These are phyloP conservation scores for Picochlorum sp. DNA, from an alignment of 139 green algal genomes.

Conservation along the genomic window DNA sequence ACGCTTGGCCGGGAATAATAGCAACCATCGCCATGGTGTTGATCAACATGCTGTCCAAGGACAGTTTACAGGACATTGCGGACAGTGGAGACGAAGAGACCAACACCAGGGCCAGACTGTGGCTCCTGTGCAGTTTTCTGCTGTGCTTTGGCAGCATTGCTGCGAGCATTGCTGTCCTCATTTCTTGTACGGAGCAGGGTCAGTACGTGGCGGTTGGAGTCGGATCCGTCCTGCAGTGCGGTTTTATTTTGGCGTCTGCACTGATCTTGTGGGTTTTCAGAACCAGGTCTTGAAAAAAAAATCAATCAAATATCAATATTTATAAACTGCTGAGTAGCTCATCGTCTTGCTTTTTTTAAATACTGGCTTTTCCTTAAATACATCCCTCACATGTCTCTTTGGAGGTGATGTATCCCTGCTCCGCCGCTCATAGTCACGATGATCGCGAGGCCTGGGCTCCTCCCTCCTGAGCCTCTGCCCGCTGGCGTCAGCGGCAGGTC, in stretches of 20 bases:
- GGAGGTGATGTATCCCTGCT: neutral
- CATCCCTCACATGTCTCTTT: slow-evolving; percentile 12
- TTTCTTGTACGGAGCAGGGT: slow-evolving; percentile 13
- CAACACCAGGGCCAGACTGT: slow-evolving; percentile 24
- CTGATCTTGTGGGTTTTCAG: slow-evolving; percentile 33
- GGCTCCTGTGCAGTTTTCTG: slow-evolving; percentile 36
- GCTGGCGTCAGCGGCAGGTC: too few relatives aligned
- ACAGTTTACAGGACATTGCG: slow-evolving; percentile 17
- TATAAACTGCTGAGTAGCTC: too few relatives aligned
- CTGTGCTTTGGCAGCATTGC: slow-evolving; percentile 24
- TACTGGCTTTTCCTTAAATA: slow-evolving; percentile 19
- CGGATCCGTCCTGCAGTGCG: slow-evolving; percentile 34
- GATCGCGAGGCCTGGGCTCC: neutral
- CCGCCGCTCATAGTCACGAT: neutral
- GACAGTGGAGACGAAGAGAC: slow-evolving; percentile 18
- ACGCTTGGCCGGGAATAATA: slow-evolving; percentile 27
- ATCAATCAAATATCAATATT: neutral
- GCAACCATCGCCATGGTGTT: slow-evolving; percentile 33
- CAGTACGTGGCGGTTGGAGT: slow-evolving; percentile 23
- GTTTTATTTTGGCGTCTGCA: slow-evolving; percentile 25
- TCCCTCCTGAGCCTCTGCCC: too few relatives aligned
- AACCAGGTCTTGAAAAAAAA: neutral
- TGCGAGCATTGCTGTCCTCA: slow-evolving; percentile 33
- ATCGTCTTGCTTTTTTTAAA: too few relatives aligned
- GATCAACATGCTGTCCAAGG: slow-evolving; percentile 35